Evolutionary conservation across 176 grass and related monocot species (phyloP).

Genomic region (Eragrostis nindensis): DNA sequence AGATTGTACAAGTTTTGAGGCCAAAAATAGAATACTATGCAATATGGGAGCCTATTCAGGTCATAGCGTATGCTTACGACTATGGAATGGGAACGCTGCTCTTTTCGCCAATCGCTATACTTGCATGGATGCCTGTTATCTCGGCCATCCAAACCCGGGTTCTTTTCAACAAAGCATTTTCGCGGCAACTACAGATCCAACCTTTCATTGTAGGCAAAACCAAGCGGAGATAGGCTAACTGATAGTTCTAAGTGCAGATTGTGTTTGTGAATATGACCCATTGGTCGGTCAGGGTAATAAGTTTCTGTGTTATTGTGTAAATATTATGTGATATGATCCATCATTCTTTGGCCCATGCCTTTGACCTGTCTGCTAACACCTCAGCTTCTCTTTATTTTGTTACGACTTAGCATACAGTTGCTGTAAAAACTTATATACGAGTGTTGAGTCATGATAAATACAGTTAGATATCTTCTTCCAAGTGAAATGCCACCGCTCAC

Average conservation of each 20-base stretch:
- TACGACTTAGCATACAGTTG: constrained; percentile 24
- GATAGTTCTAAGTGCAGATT: constrained; percentile 26
- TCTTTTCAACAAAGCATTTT: constrained; percentile 94
- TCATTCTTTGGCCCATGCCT: constrained; percentile 40
- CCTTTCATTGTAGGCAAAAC: constrained; percentile 81
- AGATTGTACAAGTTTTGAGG: constrained; percentile 91
- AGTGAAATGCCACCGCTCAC: neutral
- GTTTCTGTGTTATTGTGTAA: constrained; percentile 25
- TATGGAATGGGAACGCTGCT: constrained; percentile 82
- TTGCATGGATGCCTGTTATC: constrained; percentile 91
- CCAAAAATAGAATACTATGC: constrained; percentile 74
- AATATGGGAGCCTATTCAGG: constrained; percentile 86
- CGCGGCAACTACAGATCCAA: constrained; percentile 75
- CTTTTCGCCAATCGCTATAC: constrained; percentile 74
- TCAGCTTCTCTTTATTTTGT: neutral
- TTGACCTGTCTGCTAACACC: constrained; percentile 1
- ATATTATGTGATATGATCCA: constrained; percentile 26
- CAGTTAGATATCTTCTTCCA: neutral
- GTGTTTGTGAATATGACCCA: constrained; percentile 45
- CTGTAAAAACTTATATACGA: neutral
- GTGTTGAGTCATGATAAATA: neutral
- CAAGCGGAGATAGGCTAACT: constrained; percentile 59
- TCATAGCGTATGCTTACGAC: constrained; percentile 89
- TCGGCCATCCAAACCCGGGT: constrained; percentile 95
- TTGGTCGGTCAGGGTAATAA: constrained; percentile 31